phyloP scores from a whole-genome alignment of 805 yeast species.

The Metschnikowia gelsemii region DNA sequence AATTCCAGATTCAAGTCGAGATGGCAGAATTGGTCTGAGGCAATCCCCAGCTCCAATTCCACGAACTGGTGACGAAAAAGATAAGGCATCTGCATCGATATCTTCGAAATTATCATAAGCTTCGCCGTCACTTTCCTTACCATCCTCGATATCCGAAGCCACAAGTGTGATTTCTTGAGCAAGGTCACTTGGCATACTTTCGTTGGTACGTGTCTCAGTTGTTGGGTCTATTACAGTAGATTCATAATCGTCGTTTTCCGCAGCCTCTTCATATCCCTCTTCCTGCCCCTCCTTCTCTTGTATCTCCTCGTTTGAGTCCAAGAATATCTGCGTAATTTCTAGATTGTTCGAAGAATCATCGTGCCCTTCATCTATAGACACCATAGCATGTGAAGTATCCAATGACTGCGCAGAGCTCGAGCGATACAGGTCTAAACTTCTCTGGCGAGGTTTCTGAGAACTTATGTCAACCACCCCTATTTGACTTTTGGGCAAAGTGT shows the following conservation, averaged over 20 bases:
- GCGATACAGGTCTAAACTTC: conserved; percentile 14
- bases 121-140: background rate
- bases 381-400: background rate
- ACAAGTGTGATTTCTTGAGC: no score
- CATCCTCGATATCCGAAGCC: background rate
- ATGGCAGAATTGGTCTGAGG: background rate
- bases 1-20: background rate
- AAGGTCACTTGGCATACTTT: no score
- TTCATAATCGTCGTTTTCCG: conserved; percentile 8
- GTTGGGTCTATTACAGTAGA: no score
- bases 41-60: background rate
- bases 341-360: background rate
- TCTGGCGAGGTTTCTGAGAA: conserved; percentile 3
- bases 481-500: conserved; percentile 35
- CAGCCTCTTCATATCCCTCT: conserved; percentile 7
- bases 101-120: conserved; percentile 7
- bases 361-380: background rate
- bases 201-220: no score
- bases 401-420: conserved; percentile 20
- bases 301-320: conserved; percentile 1
- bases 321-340: conserved; percentile 4
- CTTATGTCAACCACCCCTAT: conserved; percentile 27
- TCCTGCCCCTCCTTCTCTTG: conserved; percentile 3
- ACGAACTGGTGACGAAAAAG: conserved; percentile 4
- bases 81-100: conserved; percentile 3